Conservation (phyloP, 176 grass and related monocot species). For the Alloteropsis semialata region DNA sequence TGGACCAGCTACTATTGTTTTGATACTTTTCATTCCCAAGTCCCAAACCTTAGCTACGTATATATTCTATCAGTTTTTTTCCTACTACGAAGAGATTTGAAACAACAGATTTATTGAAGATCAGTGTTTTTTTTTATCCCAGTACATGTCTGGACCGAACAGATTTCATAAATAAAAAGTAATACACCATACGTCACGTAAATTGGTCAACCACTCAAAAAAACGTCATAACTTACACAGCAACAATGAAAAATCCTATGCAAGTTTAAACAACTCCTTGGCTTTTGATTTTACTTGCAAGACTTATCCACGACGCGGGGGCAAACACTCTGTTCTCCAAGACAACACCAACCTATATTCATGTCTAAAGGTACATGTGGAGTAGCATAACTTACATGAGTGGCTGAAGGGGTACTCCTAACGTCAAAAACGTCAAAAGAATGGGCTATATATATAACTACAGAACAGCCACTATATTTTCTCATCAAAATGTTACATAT, state of each 20-base stretch:
- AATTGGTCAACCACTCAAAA: background rate
- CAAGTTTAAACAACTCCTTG: background rate
- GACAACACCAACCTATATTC: background rate
- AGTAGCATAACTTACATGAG: constrained; percentile 7
- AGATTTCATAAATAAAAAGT: background rate
- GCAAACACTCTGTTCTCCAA: background rate
- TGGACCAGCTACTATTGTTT: background rate
- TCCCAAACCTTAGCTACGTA: no score
- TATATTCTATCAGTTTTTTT: no score
- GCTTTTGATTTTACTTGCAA: constrained; percentile 19
- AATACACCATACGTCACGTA: background rate
- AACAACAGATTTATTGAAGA: background rate
- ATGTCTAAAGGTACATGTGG: background rate
- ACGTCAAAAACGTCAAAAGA: constrained; percentile 10
- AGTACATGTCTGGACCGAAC: background rate
- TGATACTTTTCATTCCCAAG: no score
- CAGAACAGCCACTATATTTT: constrained; percentile 18
- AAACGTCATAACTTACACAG: background rate
- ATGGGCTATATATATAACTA: constrained; percentile 24
- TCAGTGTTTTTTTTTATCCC: background rate
- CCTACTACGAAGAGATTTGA: no score
- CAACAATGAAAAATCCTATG: background rate
- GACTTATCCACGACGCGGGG: background rate
- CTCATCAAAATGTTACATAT: constrained; percentile 46
- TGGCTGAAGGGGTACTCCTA: background rate